phyloP scores from a whole-genome alignment of 352 stramenopile species.

The Phytopythium oedochilum region DNA sequence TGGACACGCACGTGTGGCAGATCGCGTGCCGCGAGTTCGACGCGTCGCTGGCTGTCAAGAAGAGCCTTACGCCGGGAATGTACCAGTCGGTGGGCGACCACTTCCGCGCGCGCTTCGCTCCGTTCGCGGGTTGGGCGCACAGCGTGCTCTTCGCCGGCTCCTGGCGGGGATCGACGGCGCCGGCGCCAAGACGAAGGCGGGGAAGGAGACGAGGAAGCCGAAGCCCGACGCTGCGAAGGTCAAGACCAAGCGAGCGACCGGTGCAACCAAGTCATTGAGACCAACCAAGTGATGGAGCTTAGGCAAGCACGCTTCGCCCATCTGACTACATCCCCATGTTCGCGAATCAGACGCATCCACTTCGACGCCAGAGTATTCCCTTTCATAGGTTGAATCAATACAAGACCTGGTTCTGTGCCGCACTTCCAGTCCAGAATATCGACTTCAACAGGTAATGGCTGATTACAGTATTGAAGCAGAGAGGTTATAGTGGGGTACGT shows the following conservation, averaged over 20 bases:
- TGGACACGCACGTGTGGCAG: conserved; percentile 97
- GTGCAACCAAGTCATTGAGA: not conserved
- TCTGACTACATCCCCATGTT: too few relatives aligned
- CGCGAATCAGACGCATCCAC: too few relatives aligned
- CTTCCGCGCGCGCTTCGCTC: conserved; percentile 89
- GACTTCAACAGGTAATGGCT: not conserved
- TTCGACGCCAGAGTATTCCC: too few relatives aligned
- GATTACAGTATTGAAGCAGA: not conserved
- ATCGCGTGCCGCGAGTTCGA: conserved; percentile 90
- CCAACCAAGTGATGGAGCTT: too few relatives aligned
- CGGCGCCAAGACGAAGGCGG: not conserved
- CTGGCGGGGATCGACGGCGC: conserved; percentile 2
- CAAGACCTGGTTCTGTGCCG: too few relatives aligned
- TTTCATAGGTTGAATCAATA: too few relatives aligned
- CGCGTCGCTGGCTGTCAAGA: conserved; percentile 28
- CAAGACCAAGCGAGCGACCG: not conserved
- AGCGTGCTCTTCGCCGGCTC: conserved; percentile 50
- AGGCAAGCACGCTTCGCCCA: too few relatives aligned
- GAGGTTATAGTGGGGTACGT: too few relatives aligned
- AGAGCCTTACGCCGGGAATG: conserved; percentile 80
- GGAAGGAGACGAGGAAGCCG: not conserved
- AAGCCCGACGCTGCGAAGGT: not conserved
- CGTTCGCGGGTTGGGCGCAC: conserved; percentile 92
- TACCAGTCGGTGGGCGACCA: conserved; percentile 90
- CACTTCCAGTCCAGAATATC: not conserved